Conservation (phyloP, 805 yeast genomes). For the Candida quercuum region DNA sequence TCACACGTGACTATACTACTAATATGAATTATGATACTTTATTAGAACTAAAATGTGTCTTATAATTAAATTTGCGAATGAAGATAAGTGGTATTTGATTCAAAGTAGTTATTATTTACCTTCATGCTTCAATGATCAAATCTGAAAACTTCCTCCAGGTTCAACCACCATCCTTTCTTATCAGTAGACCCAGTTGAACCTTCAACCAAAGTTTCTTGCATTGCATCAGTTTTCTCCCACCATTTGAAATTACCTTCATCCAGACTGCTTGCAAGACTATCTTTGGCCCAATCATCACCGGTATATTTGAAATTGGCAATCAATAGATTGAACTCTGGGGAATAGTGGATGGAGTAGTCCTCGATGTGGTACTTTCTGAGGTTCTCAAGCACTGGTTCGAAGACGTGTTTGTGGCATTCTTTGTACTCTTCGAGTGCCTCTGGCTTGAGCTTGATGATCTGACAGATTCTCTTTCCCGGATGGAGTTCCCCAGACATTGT, state of each 20-base stretch:
- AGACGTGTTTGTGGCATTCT: slow-evolving; percentile 26
- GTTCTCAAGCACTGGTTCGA: slow-evolving; percentile 28
- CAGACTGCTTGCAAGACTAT: slow-evolving; percentile 26
- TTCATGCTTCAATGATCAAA: slow-evolving; percentile 27
- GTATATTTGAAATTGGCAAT: slow-evolving; percentile 34
- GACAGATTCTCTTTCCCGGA: slow-evolving; percentile 35
- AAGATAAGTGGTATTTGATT: too few species aligned
- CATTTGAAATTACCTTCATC: slow-evolving; percentile 34
- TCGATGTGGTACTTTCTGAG: slow-evolving; percentile 32
- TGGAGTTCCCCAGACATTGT: too few species aligned
- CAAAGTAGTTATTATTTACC: too few species aligned
- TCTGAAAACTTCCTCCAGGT: slow-evolving; percentile 34
- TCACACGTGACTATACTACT: too few species aligned
- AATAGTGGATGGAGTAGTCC: slow-evolving; percentile 35
- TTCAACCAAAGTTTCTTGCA: slow-evolving; percentile 34
- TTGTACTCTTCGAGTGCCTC: slow-evolving; percentile 34
- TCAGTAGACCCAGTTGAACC: slow-evolving; percentile 34
- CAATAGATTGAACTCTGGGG: slow-evolving; percentile 26
- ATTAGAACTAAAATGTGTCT: too few species aligned
- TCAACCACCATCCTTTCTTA: slow-evolving; percentile 34
- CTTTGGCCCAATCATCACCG: slow-evolving; percentile 33
- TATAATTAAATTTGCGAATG: too few species aligned
- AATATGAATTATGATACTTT: too few species aligned
- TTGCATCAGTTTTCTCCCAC: slow-evolving; percentile 35
- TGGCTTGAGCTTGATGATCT: slow-evolving; percentile 33